Evolutionary conservation across 495 filamentous ascomycete species (phyloP), one percentile per base, ranked within the genome.

Genomic region (Penicillium longicatenatum): DNA sequence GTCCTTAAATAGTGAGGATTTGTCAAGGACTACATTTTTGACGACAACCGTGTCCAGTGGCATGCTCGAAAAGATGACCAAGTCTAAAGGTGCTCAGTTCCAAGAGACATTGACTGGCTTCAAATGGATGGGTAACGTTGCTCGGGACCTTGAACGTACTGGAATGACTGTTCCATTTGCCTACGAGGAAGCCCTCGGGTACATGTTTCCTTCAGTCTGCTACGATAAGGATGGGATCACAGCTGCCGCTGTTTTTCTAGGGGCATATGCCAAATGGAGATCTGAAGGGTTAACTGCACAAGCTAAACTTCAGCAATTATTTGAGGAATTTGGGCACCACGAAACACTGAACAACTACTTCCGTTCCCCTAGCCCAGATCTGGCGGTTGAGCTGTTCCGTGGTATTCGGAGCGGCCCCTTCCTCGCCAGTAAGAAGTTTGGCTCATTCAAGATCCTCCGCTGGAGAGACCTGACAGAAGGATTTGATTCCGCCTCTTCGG

Each of bases 161-260:
- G 76, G 83, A n/a, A 81, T 79, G 57, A 68, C 75, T 16, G 78
- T 82, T 0, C 70, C 77, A 4, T 90, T 83, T 66, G 86, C 85
- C 3, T 91, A 84, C 58, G 88, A 91, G 68, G 88, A 91, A 72
- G 87, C 88, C 8, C 79, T 90, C 8, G 88, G 88, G 2, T 91
- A 89, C 66, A 91, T 91, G 88, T 86, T 89, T 55, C 73, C 87
- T 1, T 65, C 71, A 8, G 78, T 89, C 6, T 85, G 84, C 51
- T 78, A 83, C 57, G 88, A 91, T 66, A 91, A 91, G 61, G 88
- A 91, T 66, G 86, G 85, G 29, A 84, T 91, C 52, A 77, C 83
- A 3, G 86, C 88, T 9, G 85, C 86, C n/a, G 72, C 78, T 5
- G 73, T 88, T 9, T 90, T 91, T 68, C 69, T 89, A 5, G 68